A percentile compares a stretch with the other conserved stretches of the same genome.
These are phyloP conservation scores for Corylus avellana DNA, from an alignment of 306 rosid genomes.

Conservation along the genomic window DNA sequence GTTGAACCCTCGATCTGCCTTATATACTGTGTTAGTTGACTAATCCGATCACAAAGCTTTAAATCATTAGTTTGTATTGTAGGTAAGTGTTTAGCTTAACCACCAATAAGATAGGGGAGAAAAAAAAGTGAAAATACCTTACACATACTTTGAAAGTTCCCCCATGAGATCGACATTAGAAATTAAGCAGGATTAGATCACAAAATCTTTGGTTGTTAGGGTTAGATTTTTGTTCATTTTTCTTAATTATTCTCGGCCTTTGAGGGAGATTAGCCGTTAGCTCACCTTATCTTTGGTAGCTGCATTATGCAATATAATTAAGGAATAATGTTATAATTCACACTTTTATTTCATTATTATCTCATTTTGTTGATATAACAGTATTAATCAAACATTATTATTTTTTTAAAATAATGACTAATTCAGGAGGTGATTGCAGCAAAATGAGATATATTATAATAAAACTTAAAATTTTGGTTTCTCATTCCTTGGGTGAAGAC, in stretches of 20 bases:
- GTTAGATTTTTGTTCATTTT: neutral
- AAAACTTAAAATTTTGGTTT: no score
- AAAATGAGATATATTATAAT: no score
- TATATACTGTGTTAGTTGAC: conserved; percentile 1
- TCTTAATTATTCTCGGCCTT: neutral
- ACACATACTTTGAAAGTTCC: neutral
- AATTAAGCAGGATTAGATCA: neutral
- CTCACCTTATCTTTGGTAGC: neutral
- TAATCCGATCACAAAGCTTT: neutral
- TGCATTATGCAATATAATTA: neutral
- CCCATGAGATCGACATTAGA: neutral
- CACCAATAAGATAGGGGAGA: conserved; percentile 1
- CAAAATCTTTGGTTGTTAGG: neutral
- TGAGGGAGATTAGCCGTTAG: neutral
- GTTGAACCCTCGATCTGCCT: neutral
- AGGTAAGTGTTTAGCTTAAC: conserved; percentile 25
- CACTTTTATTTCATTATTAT: no score
- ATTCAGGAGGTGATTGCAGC: no score
- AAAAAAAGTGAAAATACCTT: neutral
- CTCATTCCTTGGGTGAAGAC: no score
- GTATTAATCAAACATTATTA: no score
- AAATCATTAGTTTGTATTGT: neutral
- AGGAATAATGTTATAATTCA: no score
- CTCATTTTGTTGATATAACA: no score
- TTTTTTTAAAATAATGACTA: no score